Percentiles rank a stretch among this genome's conserved stretches.
Conservation (phyloP, 2,329 filamentous ascomycete species). For the Fusarium sp. region DNA sequence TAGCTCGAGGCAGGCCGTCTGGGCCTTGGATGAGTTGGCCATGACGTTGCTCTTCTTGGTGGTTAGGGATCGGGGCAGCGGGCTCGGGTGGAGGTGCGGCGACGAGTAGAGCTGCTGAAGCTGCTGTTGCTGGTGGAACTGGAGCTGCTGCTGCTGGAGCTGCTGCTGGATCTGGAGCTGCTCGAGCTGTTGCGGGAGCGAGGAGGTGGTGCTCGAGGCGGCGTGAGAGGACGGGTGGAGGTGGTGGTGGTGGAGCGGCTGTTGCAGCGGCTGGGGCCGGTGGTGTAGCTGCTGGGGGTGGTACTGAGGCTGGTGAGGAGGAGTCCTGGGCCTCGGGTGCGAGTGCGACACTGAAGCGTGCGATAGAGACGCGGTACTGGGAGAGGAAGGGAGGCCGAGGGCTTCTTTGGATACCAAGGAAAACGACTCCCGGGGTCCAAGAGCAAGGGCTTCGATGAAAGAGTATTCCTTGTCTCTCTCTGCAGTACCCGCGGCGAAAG, state of each 20-base stretch:
- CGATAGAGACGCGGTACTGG: constrained; percentile 22
- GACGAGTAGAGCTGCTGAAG: background rate
- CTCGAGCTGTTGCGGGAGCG: background rate
- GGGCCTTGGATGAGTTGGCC: constrained; percentile 49
- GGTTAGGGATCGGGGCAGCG: constrained; percentile 35
- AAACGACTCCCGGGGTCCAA: constrained; percentile 47
- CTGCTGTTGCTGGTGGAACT: constrained; percentile 4
- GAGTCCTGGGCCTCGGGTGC: constrained; percentile 26
- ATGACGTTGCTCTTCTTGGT: constrained; percentile 45
- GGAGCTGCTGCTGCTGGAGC: background rate
- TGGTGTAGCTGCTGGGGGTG: constrained; percentile 9
- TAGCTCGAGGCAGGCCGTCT: constrained; percentile 57
- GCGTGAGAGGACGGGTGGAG: constrained; percentile 9
- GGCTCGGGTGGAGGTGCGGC: constrained; percentile 1
- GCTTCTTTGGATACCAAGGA: constrained; percentile 48
- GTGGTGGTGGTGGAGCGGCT: background rate
- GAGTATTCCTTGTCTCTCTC: constrained; percentile 51
- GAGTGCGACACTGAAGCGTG: constrained; percentile 1
- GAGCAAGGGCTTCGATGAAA: constrained; percentile 51
- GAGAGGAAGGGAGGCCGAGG: constrained; percentile 42
- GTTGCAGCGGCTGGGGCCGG: constrained; percentile 3
- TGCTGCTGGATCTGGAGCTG: constrained; percentile 7
- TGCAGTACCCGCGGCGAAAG: constrained; percentile 39
- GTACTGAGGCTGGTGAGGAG: constrained; percentile 17
- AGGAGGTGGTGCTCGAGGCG: background rate